These are phyloP conservation scores for Aspergillus eucalypticola DNA, from an alignment of 2,329 filamentous ascomycete genomes.

Conservation along the genomic window DNA sequence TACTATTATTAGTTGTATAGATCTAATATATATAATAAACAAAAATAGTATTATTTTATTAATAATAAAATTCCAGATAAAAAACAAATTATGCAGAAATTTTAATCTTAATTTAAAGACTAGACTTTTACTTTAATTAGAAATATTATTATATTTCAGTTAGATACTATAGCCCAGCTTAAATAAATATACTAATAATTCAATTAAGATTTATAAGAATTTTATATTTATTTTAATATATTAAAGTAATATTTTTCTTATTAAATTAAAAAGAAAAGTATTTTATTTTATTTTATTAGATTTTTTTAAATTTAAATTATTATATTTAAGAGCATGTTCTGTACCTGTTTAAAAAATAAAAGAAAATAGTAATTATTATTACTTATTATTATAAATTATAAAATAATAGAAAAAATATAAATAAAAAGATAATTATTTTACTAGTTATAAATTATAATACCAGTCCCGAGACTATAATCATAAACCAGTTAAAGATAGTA, in stretches of 20 bases:
- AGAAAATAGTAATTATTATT: not conserved
- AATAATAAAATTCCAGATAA: too few relatives aligned
- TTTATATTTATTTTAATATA: slow-evolving; percentile 8
- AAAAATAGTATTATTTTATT: too few relatives aligned
- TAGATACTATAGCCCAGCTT: slow-evolving; percentile 1
- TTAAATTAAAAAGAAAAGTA: not conserved
- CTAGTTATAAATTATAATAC: too few relatives aligned
- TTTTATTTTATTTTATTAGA: not conserved
- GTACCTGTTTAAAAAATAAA: not conserved
- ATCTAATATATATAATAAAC: too few relatives aligned
- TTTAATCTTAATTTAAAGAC: not conserved
- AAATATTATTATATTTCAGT: slow-evolving; percentile 4
- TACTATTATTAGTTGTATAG: too few relatives aligned
- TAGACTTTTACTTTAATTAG: not conserved
- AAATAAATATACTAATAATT: not conserved
- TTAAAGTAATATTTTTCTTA: slow-evolving; percentile 1
- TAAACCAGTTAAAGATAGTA: too few relatives aligned
- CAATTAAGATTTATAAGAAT: not conserved
- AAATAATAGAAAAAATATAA: too few relatives aligned
- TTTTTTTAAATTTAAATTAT: not conserved
- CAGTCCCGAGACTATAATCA: too few relatives aligned
- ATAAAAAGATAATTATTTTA: too few relatives aligned
- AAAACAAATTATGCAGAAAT: too few relatives aligned
- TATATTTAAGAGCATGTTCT: not conserved
- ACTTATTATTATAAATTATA: too few relatives aligned